Base-by-base conservation (phyloP, 108 stramenopile species). In the Hondaea fermentalgiana region DNA sequence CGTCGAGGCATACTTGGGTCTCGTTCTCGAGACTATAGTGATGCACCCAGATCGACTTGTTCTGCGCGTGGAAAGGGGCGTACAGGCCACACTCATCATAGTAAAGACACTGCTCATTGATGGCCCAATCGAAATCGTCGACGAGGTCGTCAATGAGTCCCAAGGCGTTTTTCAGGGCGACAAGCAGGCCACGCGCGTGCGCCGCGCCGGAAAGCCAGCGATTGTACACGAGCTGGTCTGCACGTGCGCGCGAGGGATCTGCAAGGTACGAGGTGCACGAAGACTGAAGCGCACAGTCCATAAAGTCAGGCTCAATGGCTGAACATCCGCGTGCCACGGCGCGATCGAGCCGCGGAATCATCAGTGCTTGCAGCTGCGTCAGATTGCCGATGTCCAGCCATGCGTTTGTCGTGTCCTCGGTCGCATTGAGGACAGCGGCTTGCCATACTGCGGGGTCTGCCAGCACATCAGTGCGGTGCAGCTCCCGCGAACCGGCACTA, bases 51-150 rank as follows among this genome's bases (percentile, higher is more conserved):
- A 69, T 69, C 3, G 64, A 69, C 69, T 89, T 89, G 59, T 44
- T 59, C 12, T 72, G 58, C 10, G 21, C 60, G 64, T 88, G 64
- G 45, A 89, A 89, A n/a, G 87, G 59, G 44, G 44, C 42, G 44
- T 58, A 59, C 14, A 58, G 23, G 87, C 51, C 44, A 44, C 89
- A 90, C 64, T 90, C 89, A 29, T 90, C 60, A 29, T 72, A 90
- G 25, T 72, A 28, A 4, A 72, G 72, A 47, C 89, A 90, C 64
- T 90, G 28, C 55, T 88, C 88, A 23, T 88, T 90, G 60, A 90
- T 71, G 25, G 89, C 89, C 64, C 88, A 88, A 60, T 90, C 89
- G 44, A 90, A 90, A 51, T 25, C 44, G 25, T 72, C 88, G 4
- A 45, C 88, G 29, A 90, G 29, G 19, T 72, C 44, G 10, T 0